Base-by-base conservation (phyloP, 2,329 filamentous ascomycete species). In the Penicillium sp. region DNA sequence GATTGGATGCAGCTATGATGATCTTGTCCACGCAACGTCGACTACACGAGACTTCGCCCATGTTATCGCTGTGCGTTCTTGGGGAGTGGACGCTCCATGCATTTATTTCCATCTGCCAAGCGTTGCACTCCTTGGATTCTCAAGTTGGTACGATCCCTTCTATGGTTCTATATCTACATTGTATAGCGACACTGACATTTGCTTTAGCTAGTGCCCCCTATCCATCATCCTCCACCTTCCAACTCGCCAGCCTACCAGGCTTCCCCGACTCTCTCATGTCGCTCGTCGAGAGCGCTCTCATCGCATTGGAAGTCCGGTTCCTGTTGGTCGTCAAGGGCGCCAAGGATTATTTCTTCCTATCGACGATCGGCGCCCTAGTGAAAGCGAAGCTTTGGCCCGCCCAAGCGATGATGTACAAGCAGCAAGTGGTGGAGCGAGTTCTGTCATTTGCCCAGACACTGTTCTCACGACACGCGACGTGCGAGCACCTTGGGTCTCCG, bases 281-380 rank as follows among this genome's bases (percentile, higher is more conserved):
- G 2, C 64, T 74, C 18, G 66, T 69, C 12, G 72, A 75, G 44
- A 63, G 62, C 26, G 63, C 61, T 15, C 58, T 74, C 2, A 37
- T 65, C 14, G 65, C 64, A 14, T 59, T 75, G 6, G 71, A 74
- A 56, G 57, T 54, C n/a, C 66, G 66, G 3, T 66, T 68, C 14
- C 57, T 70, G 2, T 57, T 70, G 3, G 63, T 75, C 3, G 62
- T 71, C 52, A 75, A 75, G 50, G 72, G 72, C 2, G 71, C 71
- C 2, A 75, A 74, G 42, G 71, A 74, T 37, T 75, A 73, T 55
- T 74, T 73, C 53, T 74, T 74, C 55, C 63, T 74, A 51, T 73
- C 70, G 1, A 73, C 72, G 1, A 68, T 74, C 26, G 54, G 70
- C 7, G 67, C 70, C 6, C 48, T 74, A 4, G 71, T 71, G 29